phyloP scores from a whole-genome alignment of 352 stramenopile species.

The Pythium rishiriense region DNA sequence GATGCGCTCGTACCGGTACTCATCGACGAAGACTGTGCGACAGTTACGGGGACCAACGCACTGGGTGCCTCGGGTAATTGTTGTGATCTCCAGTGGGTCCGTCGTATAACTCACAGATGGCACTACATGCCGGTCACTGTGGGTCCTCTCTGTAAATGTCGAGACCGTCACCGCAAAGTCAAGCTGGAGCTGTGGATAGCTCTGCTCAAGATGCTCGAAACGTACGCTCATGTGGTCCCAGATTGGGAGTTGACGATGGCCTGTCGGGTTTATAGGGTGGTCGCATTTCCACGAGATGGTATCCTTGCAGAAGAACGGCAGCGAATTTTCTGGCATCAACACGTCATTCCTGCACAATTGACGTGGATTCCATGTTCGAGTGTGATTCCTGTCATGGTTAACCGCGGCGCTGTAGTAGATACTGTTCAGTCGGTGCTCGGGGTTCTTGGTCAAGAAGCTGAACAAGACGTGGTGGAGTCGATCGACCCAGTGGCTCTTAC shows the following conservation, averaged over 20 bases:
- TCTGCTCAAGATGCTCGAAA: background rate
- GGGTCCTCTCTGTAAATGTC: background rate
- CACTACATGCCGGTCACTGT: background rate
- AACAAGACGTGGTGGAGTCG: conserved; percentile 31
- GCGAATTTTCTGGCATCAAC: background rate
- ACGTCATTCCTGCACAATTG: background rate
- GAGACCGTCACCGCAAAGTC: conserved; percentile 13
- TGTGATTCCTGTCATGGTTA: background rate
- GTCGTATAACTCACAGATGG: background rate
- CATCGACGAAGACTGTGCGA: conserved; percentile 22
- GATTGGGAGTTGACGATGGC: background rate
- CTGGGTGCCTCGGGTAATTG: conserved; percentile 8
- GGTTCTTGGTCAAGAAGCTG: background rate
- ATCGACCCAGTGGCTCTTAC: conserved; percentile 34
- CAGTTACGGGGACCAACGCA: background rate
- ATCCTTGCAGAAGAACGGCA: conserved; percentile 12
- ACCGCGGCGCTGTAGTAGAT: background rate
- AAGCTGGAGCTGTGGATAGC: background rate
- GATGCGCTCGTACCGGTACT: conserved; percentile 53
- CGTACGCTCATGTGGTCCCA: conserved; percentile 19
- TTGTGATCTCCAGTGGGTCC: conserved; percentile 11
- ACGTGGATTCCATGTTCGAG: background rate
- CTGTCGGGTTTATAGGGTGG: background rate
- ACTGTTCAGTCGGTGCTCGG: background rate
- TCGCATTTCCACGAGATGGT: conserved; percentile 3